Percentiles rank a stretch among this genome's conserved stretches.
Conservation (phyloP, 2,329 filamentous ascomycete species). For the Pseudogymnoascus sp. region DNA sequence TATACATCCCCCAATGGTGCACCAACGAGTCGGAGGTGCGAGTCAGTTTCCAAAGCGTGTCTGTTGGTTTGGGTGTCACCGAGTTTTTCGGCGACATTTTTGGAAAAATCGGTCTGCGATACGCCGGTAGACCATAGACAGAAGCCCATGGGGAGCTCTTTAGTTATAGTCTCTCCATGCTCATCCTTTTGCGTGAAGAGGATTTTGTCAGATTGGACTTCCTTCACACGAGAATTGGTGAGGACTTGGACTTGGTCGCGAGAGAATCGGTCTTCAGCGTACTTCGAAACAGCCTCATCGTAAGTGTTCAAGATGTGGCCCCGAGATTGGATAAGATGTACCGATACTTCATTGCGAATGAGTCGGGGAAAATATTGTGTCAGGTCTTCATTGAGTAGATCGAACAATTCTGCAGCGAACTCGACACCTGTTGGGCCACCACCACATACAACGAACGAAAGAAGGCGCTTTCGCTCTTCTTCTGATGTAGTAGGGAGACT, state of each 20-base stretch:
- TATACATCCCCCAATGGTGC: slow-evolving; percentile 92
- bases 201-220: slow-evolving; percentile 76
- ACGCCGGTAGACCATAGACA: slow-evolving; percentile 98
- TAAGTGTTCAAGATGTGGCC: slow-evolving; percentile 97
- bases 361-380: slow-evolving; percentile 76
- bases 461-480: slow-evolving; percentile 73
- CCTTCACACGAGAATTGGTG: slow-evolving; percentile 88
- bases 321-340: slow-evolving; percentile 91
- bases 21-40: slow-evolving; percentile 82
- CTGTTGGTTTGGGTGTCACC: slow-evolving; percentile 72
- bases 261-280: slow-evolving; percentile 83
- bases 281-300: slow-evolving; percentile 86
- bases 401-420: slow-evolving; percentile 92
- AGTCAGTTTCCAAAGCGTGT: slow-evolving; percentile 89
- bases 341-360: slow-evolving; percentile 93
- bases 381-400: slow-evolving; percentile 92
- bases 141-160: slow-evolving; percentile 92
- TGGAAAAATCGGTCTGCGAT: slow-evolving; percentile 72
- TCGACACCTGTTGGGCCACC: slow-evolving; percentile 96
- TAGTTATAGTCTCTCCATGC: slow-evolving; percentile 67
- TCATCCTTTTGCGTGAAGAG: slow-evolving; percentile 77
- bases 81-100: slow-evolving; percentile 70
- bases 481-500: slow-evolving; percentile 90
- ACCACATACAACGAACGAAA: slow-evolving; percentile 94
- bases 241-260: slow-evolving; percentile 88